Base-by-base conservation (phyloP, 2,329 filamentous ascomycete genomes). In the Aspergillus intermedius region DNA sequence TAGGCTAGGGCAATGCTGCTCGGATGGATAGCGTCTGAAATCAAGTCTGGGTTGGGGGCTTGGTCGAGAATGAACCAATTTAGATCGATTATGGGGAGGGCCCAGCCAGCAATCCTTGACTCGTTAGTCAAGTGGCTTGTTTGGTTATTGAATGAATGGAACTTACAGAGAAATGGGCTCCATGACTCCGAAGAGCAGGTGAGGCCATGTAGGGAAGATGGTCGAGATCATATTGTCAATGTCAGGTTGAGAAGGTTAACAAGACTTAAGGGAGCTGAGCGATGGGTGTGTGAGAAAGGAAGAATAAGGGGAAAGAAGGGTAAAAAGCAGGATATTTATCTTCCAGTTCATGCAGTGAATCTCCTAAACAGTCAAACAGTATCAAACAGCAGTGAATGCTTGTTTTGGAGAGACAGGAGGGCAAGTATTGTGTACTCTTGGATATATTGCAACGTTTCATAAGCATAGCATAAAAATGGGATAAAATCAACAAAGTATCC, bases 101-200 rank as follows among this genome's bases (percentile, higher is more conserved):
- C 60, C 57, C 77, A 80, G 46, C 84, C 84, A 13, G 73, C 77
- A 42, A 86, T 63, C 23, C 84, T 87, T 32, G 35, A 49, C 21
- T 54, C 54, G 45, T 57, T 53, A 53, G 49, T 43, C 46, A 7
- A 22, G 6, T 8, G 9, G 7, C 12, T 1, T 19, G 21, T 13
- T 12, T 19, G 19, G 4, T 6, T 17, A 37, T 17, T 37, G 15
- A 37, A 7, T 5, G 5, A 19, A 41, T 17, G 44, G 52, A 32
- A 61, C 77, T 69, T 75, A 86, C 82, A 86, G 74, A 17, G 82
- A 83, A 50, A 87, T 72, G 28, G 85, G 85, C 66, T 88, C 85
- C 39, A 87, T 62, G 47, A 87, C 65, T 25, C 82, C 85, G 55
- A 88, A 87, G 44, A 87, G 71, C 43, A 85, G 64, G 51, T 82